A percentile compares a stretch with the other conserved stretches of the same genome.
Evolutionary conservation across 768 basidiomycete genomes (phyloP).

Genomic region (Tulasnella sp.): DNA sequence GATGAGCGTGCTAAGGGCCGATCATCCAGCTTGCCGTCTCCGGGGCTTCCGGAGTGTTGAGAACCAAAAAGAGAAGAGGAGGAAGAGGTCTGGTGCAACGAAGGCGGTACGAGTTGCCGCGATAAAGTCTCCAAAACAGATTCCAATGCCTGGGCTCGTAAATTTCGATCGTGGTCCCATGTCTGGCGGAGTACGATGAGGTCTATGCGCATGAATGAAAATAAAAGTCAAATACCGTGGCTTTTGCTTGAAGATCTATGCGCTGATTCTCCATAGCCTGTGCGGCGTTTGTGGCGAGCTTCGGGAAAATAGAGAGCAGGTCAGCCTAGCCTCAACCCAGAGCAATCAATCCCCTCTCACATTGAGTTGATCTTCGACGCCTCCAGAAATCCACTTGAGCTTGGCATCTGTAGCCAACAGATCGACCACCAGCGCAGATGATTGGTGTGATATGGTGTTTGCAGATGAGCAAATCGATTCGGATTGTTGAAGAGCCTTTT

Average conservation of each 20-base stretch:
- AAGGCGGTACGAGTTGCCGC: slow-evolving; percentile 60
- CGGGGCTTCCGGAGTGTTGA: slow-evolving; percentile 35
- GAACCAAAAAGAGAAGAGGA: slow-evolving; percentile 74
- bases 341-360: slow-evolving; percentile 30
- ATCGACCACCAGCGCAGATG: slow-evolving; percentile 55
- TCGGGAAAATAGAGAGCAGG: neutral
- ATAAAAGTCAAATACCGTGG: slow-evolving; percentile 37
- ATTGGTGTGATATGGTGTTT: slow-evolving; percentile 48
- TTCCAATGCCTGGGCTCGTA: slow-evolving; percentile 54
- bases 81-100: slow-evolving; percentile 54
- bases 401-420: slow-evolving; percentile 70
- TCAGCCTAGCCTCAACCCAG: neutral
- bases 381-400: slow-evolving; percentile 64
- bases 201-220: neutral
- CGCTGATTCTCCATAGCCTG: slow-evolving; percentile 67
- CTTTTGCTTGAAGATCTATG: slow-evolving; percentile 43
- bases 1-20: neutral
- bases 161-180: slow-evolving; percentile 56
- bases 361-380: slow-evolving; percentile 65
- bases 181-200: slow-evolving; percentile 34
- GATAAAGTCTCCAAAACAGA: slow-evolving; percentile 60
- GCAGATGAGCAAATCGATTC: slow-evolving; percentile 64
- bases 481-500: slow-evolving; percentile 71
- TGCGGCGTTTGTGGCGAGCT: slow-evolving; percentile 65
- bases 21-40: slow-evolving; percentile 3